Evolutionary conservation across 1,139 yeast species (phyloP), one percentile per base, ranked within the genome.

Genomic region (Arxiozyma bovina): DNA sequence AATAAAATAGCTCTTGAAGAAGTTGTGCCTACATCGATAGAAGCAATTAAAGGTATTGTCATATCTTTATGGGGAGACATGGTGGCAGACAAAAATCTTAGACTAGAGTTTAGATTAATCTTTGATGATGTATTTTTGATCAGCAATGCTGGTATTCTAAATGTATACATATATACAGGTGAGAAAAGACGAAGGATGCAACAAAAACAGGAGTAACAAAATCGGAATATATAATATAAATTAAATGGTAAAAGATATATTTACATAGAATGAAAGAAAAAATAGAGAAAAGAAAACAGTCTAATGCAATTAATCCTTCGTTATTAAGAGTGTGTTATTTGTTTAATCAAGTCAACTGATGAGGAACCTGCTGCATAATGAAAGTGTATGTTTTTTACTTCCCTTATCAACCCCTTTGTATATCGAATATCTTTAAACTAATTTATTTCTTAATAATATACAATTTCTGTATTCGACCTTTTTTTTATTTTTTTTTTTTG

Each of bases 21-120:
- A 1, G 98, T 91, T 48, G 98, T 90, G 48, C 98, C 98, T 53
- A 89, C 89, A 69, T 90, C 97, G 53, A 90, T 83, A 56, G 96
- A 77, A 27, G 86, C 89, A 51, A 85, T 75, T 54, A 83, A 72
- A 1, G 86, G 84, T 15, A 25, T 53, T 44, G 50, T 60, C 61
- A 20, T 40, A 18, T 20, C 30, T 4, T 12, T 5, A 20, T 42
- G 3, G 22, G 51, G 30, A 9, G 30, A 27, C 49, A 46, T 34
- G 7, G 49, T 38, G 15, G 49, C 38, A 12, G 42, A 38, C 12
- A 38, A 17, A 38, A 27, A 34, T 17, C 34, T 20, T 46, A 46
- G 20, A 15, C 15, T 34, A 6, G 40, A 15, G n/a, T 12, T 34
- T 15, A 34, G 4, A 34, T 34, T 34, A 15, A 34, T 34, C 40